Conservation (phyloP, 176 grass and related monocot species). For the Carex kokanica region DNA sequence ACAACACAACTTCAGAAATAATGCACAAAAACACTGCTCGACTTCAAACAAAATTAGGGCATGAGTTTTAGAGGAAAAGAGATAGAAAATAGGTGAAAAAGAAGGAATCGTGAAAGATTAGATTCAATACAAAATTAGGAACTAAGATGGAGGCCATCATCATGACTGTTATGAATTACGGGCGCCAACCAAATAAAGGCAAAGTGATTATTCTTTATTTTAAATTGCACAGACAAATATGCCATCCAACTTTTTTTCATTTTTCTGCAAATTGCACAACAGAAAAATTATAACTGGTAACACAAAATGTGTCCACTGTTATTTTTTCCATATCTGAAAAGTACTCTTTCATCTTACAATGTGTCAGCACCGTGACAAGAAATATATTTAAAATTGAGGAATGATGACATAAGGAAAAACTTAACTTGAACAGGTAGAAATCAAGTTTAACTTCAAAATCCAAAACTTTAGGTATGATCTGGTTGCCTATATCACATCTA, state of each 20-base stretch:
- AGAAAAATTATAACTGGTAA: slow-evolving; percentile 1
- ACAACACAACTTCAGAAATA: background rate
- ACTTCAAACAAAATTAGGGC: background rate
- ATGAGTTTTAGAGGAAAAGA: background rate
- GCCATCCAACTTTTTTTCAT: background rate
- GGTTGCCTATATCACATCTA: background rate
- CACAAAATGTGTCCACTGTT: background rate
- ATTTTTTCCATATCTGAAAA: background rate
- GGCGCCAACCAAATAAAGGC: background rate
- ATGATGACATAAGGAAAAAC: background rate
- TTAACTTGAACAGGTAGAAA: background rate
- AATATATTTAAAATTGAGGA: background rate
- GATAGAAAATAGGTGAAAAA: background rate
- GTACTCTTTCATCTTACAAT: background rate
- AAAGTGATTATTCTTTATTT: background rate
- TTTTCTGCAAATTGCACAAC: background rate
- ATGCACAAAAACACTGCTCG: background rate
- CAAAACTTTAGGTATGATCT: background rate
- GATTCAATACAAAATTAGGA: background rate
- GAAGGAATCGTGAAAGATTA: background rate
- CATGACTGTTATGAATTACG: background rate
- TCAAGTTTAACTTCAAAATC: slow-evolving; percentile 1
- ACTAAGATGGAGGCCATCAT: background rate
- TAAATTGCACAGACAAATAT: background rate
- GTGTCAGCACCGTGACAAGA: background rate